Percentiles rank a stretch among this genome's conserved stretches.
Evolutionary conservation across 495 filamentous ascomycete genomes (phyloP).

Genomic region (Penicillium atrosanguineum): DNA sequence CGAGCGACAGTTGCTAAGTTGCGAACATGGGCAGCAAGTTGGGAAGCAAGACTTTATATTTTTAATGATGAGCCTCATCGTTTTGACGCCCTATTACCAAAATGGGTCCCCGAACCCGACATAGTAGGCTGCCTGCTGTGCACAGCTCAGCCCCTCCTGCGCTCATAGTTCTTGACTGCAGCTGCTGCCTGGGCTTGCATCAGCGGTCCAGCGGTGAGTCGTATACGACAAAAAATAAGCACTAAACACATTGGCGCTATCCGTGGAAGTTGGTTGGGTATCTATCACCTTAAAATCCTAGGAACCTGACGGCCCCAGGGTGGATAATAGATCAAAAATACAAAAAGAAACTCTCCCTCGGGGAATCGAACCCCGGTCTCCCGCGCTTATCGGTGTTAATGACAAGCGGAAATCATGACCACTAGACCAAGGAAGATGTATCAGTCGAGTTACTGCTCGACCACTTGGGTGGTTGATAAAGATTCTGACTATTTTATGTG

Average conservation of each 20-base stretch:
- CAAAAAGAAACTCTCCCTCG: slow-evolving; percentile 41
- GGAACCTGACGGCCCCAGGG: no score
- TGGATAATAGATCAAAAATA: not conserved
- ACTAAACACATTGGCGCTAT: no score
- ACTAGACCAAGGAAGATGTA: slow-evolving; percentile 13
- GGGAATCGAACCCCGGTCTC: slow-evolving; percentile 57
- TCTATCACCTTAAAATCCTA: not conserved
- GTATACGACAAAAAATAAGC: not conserved
- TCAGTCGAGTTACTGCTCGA: slow-evolving; percentile 24
- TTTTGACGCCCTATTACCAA: not conserved
- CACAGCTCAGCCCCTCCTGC: not conserved
- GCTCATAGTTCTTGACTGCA: not conserved
- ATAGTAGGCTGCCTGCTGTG: not conserved
- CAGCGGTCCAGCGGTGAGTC: not conserved
- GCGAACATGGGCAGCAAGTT: not conserved
- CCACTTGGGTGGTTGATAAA: slow-evolving; percentile 16
- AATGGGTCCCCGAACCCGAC: not conserved
- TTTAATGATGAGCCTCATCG: slow-evolving; percentile 1
- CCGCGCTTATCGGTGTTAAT: slow-evolving; percentile 32
- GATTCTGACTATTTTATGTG: no score
- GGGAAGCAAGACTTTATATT: not conserved
- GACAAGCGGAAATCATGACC: slow-evolving; percentile 46
- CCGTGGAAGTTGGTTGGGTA: not conserved
- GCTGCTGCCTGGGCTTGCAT: slow-evolving; percentile 7
- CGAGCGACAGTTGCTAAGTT: not conserved